A percentile compares a stretch with the other conserved stretches of the same genome.
These are phyloP conservation scores for Populus tomentosa DNA, from an alignment of 441 rosid genomes.

Conservation along the genomic window DNA sequence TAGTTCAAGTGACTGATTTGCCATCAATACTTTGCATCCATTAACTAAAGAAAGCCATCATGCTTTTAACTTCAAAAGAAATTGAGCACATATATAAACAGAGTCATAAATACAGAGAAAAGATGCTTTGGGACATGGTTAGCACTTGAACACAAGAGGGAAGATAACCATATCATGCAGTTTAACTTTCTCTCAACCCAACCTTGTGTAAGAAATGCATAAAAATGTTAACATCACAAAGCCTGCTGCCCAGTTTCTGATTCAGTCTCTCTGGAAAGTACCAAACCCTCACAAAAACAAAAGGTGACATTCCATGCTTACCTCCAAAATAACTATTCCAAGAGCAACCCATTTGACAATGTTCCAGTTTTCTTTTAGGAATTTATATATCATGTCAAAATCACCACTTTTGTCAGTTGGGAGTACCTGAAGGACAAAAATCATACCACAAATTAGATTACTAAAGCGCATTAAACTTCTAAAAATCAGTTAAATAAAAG, in stretches of 20 bases:
- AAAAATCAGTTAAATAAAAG: not conserved
- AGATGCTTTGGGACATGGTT: not conserved
- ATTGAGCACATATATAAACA: not conserved
- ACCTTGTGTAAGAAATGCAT: not conserved
- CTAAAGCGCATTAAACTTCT: not conserved
- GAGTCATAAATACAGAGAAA: not conserved
- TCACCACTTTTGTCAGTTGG: constrained; percentile 88
- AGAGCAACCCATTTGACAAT: constrained; percentile 94
- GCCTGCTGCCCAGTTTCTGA: not conserved
- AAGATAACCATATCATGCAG: not conserved
- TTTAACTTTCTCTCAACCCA: not conserved
- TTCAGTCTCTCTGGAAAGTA: not conserved
- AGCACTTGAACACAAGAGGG: not conserved
- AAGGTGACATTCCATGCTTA: constrained; percentile 22
- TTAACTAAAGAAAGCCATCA: not conserved
- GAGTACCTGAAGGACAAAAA: constrained; percentile 52
- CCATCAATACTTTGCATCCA: not conserved
- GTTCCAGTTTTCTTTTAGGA: constrained; percentile 78
- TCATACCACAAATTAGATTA: constrained; percentile 6
- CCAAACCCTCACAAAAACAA: constrained; percentile 2
- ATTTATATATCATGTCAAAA: constrained; percentile 65
- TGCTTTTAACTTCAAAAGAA: not conserved
- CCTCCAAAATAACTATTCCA: constrained; percentile 84
- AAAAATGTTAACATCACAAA: not conserved
- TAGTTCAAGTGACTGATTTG: not conserved